Percentiles rank a stretch among this genome's conserved stretches.
Conservation (phyloP, 78 protist species). For the Protostelium mycophagum region DNA sequence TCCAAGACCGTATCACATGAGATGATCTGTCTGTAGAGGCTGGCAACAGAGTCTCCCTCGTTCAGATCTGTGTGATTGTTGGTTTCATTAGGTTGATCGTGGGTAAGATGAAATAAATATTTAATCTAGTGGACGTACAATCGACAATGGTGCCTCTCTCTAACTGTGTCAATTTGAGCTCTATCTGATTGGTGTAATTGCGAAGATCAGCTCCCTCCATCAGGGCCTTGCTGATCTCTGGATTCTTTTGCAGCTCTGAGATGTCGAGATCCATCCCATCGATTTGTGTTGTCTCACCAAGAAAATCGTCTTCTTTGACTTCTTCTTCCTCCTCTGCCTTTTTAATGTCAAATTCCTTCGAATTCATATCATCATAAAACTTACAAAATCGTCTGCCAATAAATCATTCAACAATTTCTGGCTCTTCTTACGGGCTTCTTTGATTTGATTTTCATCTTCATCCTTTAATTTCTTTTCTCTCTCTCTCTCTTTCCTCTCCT, state of each 20-base stretch:
- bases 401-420: not conserved
- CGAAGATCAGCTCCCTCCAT: not conserved
- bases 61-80: not conserved
- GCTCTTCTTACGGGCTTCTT: not conserved
- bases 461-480: not conserved
- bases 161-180: not conserved
- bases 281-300: not conserved
- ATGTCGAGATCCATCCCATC: not conserved
- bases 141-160: not conserved
- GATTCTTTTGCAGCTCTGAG: not conserved
- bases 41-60: not conserved
- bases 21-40: not conserved
- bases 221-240: not conserved
- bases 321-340: not conserved
- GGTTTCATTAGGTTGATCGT: not conserved
- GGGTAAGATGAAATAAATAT: not conserved
- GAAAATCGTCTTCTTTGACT: not conserved
- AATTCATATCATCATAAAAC: not conserved
- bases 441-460: not conserved
- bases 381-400: not conserved
- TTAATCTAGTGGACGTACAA: not conserved
- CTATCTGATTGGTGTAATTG: not conserved
- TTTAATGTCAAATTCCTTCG: not conserved
- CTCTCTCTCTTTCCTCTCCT: not conserved
- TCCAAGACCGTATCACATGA: not conserved